phyloP scores from a whole-genome alignment of 139 green algal genomes.

The Gonium pectorale region DNA sequence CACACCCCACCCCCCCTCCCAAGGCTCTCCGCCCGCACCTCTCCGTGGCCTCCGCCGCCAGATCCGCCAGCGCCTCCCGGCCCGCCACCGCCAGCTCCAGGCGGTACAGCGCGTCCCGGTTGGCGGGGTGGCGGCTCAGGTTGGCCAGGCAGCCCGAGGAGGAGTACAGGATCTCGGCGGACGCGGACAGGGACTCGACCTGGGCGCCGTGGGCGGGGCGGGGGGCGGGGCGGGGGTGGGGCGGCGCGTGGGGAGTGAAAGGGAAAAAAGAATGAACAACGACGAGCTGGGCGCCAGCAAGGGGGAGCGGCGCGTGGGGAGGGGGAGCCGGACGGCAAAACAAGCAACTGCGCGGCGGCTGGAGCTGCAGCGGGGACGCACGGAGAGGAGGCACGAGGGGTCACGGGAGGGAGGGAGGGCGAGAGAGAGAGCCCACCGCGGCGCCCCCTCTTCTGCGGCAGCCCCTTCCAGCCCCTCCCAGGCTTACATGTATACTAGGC shows the following conservation, averaged over 20 bases:
- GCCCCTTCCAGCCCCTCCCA: too few species aligned
- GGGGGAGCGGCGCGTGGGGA: too few species aligned
- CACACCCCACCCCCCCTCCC: neutral
- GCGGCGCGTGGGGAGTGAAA: neutral
- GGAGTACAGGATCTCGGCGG: constrained; percentile 46
- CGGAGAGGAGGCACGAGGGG: too few species aligned
- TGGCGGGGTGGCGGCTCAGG: constrained; percentile 52
- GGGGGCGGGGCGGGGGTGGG: neutral
- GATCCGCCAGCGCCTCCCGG: constrained; percentile 10
- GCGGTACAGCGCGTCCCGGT: constrained; percentile 27
- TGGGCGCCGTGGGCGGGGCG: neutral
- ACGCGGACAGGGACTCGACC: neutral
- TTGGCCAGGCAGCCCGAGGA: constrained; percentile 50
- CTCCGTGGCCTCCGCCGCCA: constrained; percentile 7
- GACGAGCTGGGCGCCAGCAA: too few species aligned
- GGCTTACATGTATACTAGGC: too few species aligned
- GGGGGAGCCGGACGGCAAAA: too few species aligned
- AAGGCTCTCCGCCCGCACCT: neutral
- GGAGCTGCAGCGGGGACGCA: too few species aligned
- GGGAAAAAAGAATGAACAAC: neutral
- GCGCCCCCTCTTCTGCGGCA: too few species aligned
- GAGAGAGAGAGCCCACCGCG: too few species aligned
- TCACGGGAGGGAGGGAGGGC: too few species aligned
- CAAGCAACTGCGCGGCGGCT: too few species aligned
- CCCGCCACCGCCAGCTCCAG: constrained; percentile 21